Percentiles rank a stretch among this genome's conserved stretches.
Evolutionary conservation across 345 rosid genomes (phyloP).

Genomic region (Salix purpurea): DNA sequence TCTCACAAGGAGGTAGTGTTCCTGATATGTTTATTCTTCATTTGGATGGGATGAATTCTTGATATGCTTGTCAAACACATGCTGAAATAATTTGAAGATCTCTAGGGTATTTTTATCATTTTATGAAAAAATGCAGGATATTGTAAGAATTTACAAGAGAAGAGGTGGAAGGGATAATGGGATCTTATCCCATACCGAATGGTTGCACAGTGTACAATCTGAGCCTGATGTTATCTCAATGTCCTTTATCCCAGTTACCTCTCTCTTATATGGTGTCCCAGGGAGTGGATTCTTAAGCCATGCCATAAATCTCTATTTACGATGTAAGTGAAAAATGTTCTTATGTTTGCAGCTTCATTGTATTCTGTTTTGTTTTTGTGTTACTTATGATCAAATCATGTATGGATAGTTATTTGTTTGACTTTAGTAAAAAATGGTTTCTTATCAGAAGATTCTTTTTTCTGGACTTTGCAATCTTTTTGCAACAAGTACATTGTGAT

Average conservation of each 20-base stretch:
- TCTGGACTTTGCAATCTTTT: neutral
- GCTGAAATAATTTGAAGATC: neutral
- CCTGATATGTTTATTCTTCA: neutral
- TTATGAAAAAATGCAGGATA: constrained; percentile 49
- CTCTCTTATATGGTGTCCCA: constrained; percentile 84
- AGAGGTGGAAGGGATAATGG: constrained; percentile 80
- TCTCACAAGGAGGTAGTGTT: constrained; percentile 71
- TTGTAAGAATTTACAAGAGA: constrained; percentile 64
- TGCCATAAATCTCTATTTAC: constrained; percentile 88
- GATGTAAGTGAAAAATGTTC: constrained; percentile 54
- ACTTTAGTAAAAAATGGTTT: no score
- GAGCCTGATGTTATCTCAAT: constrained; percentile 91
- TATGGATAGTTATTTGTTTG: neutral
- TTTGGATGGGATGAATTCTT: neutral
- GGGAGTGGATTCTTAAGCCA: constrained; percentile 95
- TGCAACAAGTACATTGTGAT: neutral
- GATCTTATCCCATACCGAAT: constrained; percentile 62
- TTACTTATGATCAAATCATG: neutral
- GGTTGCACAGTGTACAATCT: constrained; percentile 82
- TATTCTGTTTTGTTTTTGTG: neutral
- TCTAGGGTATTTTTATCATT: neutral
- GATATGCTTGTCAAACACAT: constrained; percentile 5
- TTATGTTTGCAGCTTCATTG: constrained; percentile 8
- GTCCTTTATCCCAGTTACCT: constrained; percentile 89
- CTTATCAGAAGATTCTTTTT: neutral